Evolutionary conservation across 1,139 yeast species (phyloP).

Genomic region (Hyphopichia burtonii): DNA sequence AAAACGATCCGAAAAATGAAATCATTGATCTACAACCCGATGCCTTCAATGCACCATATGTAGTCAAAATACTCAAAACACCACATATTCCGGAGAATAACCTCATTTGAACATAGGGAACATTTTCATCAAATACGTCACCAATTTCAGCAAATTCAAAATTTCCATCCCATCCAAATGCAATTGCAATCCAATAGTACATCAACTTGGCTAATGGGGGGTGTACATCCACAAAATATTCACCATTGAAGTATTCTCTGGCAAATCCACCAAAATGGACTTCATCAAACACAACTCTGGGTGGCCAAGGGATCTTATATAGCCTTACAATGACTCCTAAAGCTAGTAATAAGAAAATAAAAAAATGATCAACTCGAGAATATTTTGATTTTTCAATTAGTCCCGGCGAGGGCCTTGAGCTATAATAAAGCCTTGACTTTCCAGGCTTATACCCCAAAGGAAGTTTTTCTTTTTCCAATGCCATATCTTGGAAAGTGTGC

Average conservation of each 20-base stretch:
- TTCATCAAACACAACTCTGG: slow-evolving; percentile 91
- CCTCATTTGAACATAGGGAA: slow-evolving; percentile 38
- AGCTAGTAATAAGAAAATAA: slow-evolving; percentile 19
- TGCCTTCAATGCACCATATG: slow-evolving; percentile 50
- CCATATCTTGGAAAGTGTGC: not conserved
- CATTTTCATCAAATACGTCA: slow-evolving; percentile 24
- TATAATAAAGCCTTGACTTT: slow-evolving; percentile 12
- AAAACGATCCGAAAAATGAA: slow-evolving; percentile 42
- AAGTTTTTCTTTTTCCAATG: slow-evolving; percentile 7
- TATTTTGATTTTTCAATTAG: slow-evolving; percentile 9
- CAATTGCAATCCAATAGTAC: slow-evolving; percentile 40
- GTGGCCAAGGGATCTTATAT: slow-evolving; percentile 61
- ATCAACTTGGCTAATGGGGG: slow-evolving; percentile 61
- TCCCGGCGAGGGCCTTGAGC: slow-evolving; percentile 9
- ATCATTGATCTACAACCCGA: slow-evolving; percentile 43
- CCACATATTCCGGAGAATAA: slow-evolving; percentile 40
- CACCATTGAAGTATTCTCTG: slow-evolving; percentile 55
- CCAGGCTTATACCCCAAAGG: slow-evolving; percentile 23
- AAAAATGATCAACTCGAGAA: slow-evolving; percentile 19
- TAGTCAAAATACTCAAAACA: slow-evolving; percentile 39
- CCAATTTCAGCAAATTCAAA: slow-evolving; percentile 35
- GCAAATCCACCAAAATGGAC: slow-evolving; percentile 52
- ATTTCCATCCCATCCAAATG: slow-evolving; percentile 46
- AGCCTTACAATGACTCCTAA: slow-evolving; percentile 40
- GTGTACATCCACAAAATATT: slow-evolving; percentile 57